phyloP scores from a whole-genome alignment of 139 green algal genomes.

The Tetradesmus lagerheimii region DNA sequence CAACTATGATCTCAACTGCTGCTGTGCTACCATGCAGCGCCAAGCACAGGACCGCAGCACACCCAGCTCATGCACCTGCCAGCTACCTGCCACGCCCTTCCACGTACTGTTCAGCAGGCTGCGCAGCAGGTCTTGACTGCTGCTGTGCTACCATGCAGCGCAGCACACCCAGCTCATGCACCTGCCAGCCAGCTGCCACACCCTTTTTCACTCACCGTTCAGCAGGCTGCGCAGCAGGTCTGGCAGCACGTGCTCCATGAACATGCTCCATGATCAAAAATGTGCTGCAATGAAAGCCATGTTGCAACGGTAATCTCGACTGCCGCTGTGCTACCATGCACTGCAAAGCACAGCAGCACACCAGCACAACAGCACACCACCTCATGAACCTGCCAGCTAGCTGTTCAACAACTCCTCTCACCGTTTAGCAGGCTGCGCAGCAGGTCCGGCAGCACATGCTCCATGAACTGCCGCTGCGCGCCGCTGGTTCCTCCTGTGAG shows the following conservation, averaged over 20 bases:
- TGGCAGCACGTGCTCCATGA: constrained; percentile 32
- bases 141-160: neutral
- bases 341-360: neutral
- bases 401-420: neutral
- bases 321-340: neutral
- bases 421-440: constrained; percentile 31
- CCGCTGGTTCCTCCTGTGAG: constrained; percentile 12
- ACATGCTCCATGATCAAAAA: constrained; percentile 27
- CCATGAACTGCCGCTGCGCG: constrained; percentile 39
- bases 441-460: constrained; percentile 26
- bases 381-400: neutral
- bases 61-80: neutral
- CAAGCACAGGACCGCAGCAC: neutral
- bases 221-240: constrained; percentile 33
- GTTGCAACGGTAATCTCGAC: no score
- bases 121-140: constrained; percentile 42
- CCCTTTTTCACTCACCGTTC: neutral
- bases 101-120: constrained; percentile 1
- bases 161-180: neutral
- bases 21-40: no score
- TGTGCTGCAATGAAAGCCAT: no score
- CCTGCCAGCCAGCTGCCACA: neutral
- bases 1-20: neutral
- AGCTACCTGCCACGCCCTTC: neutral
- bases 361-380: neutral